Evolutionary conservation across 2,329 filamentous ascomycete genomes (phyloP), one percentile per base, ranked within the genome.

Genomic region (Fusarium sp.): DNA sequence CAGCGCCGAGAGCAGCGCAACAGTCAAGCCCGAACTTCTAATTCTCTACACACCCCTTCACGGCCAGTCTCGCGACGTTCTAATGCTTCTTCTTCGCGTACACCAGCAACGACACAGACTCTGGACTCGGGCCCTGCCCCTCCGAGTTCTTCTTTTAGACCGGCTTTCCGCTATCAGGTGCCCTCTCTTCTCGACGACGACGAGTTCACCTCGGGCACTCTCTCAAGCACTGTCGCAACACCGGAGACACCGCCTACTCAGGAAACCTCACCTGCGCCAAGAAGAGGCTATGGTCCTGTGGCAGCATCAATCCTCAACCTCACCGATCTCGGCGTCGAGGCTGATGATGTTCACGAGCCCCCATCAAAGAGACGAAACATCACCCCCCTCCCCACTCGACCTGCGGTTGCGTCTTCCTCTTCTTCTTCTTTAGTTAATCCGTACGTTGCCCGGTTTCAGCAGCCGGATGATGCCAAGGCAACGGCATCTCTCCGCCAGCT

Each of bases 381-480:
- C n/a, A 30, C 5, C 4, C 15, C 14, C 12, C 45, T 20, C 6
- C 40, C 30, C 7, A 43, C 54, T 22, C 63, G 27, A 6, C 47
- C 30, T 54, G 17, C 32, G 17, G 32, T 54, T 38, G 40, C 69
- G 11, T 27, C 63, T 25, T 32, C 65, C 7, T 61, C 69, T 6
- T 72, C 79, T 8, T 70, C 72, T 14, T 65, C 69, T 22, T 71
- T 73, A 27, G 33, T 70, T 20, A 82, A 81, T 45, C 80, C 80
- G 63, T 81, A 81, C 57, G 70, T 78, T 47, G 69, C 74, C 58
- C 70, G 80, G 40, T 75, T 81, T 59, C 79, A 82, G 69, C 74
- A 79, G 63, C 79, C 77, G 37, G 80, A 82, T 37, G 69, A 78
- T 59, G 78, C 78, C 64, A 80, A 82, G 78, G 76, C 78, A 32